Conservation (phyloP, 2,329 filamentous ascomycete species). For the Chrysoporthe austroafricana region DNA sequence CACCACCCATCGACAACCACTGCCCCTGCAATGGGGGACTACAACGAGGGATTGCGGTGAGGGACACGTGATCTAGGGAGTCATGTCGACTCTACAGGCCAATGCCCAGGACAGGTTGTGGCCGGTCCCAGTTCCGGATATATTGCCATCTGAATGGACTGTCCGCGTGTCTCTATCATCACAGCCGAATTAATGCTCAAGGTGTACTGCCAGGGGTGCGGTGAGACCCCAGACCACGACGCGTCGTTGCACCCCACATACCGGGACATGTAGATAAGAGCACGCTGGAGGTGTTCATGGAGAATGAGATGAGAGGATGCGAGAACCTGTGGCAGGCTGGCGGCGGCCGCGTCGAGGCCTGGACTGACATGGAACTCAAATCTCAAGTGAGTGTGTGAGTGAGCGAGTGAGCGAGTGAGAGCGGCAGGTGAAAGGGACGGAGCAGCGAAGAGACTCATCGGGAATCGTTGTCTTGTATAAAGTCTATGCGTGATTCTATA, state of each 20-base stretch:
- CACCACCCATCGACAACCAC: slow-evolving; percentile 96
- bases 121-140: slow-evolving; percentile 92
- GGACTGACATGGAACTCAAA: slow-evolving; percentile 66
- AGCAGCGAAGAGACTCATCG: not conserved
- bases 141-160: slow-evolving; percentile 98
- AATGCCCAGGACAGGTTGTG: slow-evolving; percentile 65
- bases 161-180: slow-evolving; percentile 72
- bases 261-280: slow-evolving; percentile 93
- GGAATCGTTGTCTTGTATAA: slow-evolving; percentile 3
- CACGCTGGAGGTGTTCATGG: slow-evolving; percentile 82
- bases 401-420: slow-evolving; percentile 38
- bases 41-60: slow-evolving; percentile 68
- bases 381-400: not conserved
- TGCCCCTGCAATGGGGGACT: slow-evolving; percentile 81
- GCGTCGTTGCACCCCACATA: slow-evolving; percentile 86
- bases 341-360: slow-evolving; percentile 68
- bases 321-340: slow-evolving; percentile 69
- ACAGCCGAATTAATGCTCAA: slow-evolving; percentile 90
- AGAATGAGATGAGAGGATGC: slow-evolving; percentile 60
- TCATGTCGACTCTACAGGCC: slow-evolving; percentile 17
- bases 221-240: slow-evolving; percentile 74
- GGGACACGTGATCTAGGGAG: slow-evolving; percentile 53
- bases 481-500: slow-evolving; percentile 19
- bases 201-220: slow-evolving; percentile 72
- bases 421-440: too few species aligned